These are phyloP conservation scores for Podospora appendiculata DNA, from an alignment of 495 filamentous ascomycete species.

Conservation along the genomic window DNA sequence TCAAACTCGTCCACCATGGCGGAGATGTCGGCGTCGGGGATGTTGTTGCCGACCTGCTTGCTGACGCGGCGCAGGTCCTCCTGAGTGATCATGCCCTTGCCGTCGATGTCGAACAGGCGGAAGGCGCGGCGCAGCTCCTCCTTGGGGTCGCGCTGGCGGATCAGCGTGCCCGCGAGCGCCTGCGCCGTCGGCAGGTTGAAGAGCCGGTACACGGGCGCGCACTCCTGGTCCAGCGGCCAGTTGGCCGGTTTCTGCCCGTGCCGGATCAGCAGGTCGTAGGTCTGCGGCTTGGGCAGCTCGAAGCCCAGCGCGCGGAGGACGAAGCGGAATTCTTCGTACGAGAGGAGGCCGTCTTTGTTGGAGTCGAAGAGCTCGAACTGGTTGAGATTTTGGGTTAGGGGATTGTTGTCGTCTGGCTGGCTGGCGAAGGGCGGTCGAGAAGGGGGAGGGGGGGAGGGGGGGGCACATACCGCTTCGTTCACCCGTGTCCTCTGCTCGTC, in stretches of 20 bases:
- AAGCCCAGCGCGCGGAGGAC: constrained; percentile 95
- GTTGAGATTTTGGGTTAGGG: not conserved
- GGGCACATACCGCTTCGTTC: constrained; percentile 21
- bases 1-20: constrained; percentile 99
- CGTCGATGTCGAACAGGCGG: constrained; percentile 67
- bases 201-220: constrained; percentile 25
- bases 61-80: constrained; percentile 83
- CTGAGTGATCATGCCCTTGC: constrained; percentile 77
- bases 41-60: constrained; percentile 79
- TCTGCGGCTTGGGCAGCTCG: constrained; percentile 39
- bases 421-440: no score
- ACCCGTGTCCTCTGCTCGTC: constrained; percentile 29
- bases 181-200: constrained; percentile 51
- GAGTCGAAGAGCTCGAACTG: constrained; percentile 96
- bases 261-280: constrained; percentile 27
- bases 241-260: constrained; percentile 25
- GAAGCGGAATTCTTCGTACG: constrained; percentile 98
- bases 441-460: not conserved
- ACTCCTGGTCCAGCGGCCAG: constrained; percentile 30
- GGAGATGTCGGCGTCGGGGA: constrained; percentile 85
- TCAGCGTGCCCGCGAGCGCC: constrained; percentile 68
- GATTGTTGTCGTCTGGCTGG: not conserved
- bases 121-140: constrained; percentile 93
- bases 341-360: constrained; percentile 87
- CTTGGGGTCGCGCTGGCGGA: constrained; percentile 71